Conservation (phyloP, 176 grass and related monocot genomes). For the Avena atlantica region DNA sequence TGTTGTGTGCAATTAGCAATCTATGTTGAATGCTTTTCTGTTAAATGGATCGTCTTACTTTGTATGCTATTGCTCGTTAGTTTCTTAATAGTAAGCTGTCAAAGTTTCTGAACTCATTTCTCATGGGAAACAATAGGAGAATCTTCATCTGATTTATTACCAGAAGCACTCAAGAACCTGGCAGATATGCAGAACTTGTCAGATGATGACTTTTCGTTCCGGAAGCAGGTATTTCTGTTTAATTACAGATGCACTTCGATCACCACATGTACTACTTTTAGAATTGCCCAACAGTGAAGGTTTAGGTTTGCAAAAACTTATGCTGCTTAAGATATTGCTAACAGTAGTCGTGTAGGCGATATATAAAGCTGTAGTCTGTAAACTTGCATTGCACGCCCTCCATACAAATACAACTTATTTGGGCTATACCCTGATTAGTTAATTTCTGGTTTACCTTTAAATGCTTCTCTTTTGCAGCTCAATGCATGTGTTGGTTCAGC, state of each 20-base stretch:
- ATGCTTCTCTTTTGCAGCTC: constrained; percentile 68
- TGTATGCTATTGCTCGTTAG: not conserved
- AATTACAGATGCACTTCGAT: not conserved
- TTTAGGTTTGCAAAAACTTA: not conserved
- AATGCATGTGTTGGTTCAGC: constrained; percentile 86
- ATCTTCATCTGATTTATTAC: constrained; percentile 74
- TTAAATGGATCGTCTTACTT: not conserved
- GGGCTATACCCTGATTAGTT: not conserved
- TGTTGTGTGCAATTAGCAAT: constrained; percentile 3
- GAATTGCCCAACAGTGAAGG: not conserved
- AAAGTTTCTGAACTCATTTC: constrained; percentile 38
- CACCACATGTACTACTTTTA: not conserved
- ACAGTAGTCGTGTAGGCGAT: constrained; percentile 10
- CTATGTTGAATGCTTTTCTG: constrained; percentile 27
- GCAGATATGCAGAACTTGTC: constrained; percentile 81
- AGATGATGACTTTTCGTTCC: constrained; percentile 83
- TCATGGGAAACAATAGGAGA: constrained; percentile 62
- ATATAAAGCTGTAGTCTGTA: not conserved
- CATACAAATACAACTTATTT: not conserved
- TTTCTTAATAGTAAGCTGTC: constrained; percentile 12
- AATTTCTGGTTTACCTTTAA: constrained; percentile 18
- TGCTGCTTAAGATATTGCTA: not conserved
- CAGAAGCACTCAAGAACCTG: constrained; percentile 73
- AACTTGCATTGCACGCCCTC: constrained; percentile 20
- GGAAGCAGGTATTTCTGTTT: constrained; percentile 76